Evolutionary conservation across 345 rosid species (phyloP), one percentile per base, ranked within the genome.

Genomic region (Acer campestre): DNA sequence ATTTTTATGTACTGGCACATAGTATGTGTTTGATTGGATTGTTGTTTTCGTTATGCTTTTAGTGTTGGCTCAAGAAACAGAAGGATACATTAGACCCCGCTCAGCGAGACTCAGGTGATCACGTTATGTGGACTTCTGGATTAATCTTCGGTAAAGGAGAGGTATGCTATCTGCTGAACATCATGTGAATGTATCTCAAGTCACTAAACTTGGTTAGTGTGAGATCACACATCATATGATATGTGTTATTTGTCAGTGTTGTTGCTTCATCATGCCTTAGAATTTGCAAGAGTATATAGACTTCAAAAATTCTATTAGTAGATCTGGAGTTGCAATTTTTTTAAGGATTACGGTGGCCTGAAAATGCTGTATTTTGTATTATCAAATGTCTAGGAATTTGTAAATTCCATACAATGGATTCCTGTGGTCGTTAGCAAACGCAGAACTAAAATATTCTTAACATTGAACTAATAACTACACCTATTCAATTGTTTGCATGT

Each of bases 61-160:
- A 80, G 83, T 83, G 86, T 75, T 83, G 83, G 86, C 75, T 80
- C 81, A 83, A 77, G 79, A 83, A 83, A 64, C 86, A 83, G 79
- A 83, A 40, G 56, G 81, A 74, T 44, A 20, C 61, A 38, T 62
- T 78, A 56, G 77, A 66, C 56, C 86, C 83, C 31, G 77, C 75
- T 1, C 58, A 23, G 48, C 71, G 77, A 67, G 83, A 75, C 48
- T 67, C 81, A 1, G 81, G 80, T 16, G 68, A 53, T 62, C 72
- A 75, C 16, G 86, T 78, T 67, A 71, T 80, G 75, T 83, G 81
- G 86, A 83, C 83, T 51, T 80, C 86, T 71, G 83, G 86, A 61
- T 68, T 83, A 51, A 64, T 83, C 70, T 83, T 75, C 75, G 86
- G 86, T 25, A 62, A 75, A 48, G 75, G 81, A 74, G 71, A 77